Evolutionary conservation across 1,284 basidiomycete species (phyloP), one percentile per base, ranked within the genome.

Genomic region (Stereum hirsutum): DNA sequence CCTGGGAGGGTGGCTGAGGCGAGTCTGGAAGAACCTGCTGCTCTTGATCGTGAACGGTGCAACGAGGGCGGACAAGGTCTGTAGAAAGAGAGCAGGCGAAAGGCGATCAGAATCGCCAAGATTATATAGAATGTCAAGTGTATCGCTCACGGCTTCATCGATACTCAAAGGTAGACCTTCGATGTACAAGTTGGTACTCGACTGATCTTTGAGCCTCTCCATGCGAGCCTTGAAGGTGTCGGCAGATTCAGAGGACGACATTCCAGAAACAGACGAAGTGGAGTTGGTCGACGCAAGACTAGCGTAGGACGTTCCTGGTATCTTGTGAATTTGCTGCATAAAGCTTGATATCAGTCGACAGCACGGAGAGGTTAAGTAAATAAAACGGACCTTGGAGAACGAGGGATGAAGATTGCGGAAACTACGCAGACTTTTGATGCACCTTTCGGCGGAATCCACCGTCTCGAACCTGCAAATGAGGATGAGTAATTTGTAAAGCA

Each of bases 331-430:
- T 72, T 83, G 79, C 80, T 85, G 47, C 35, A 39, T 21, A 26
- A 28, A 10, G 7, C 26, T 5, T n/a, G 21, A 31, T 14, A 17
- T 25, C 11, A 25, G 30, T 12, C 25, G 44, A 27, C 34, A 21
- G 21, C 17, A 41, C 34, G 8, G 21, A 19, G 28, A 25, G n/a
- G 3, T 10, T 28, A 41, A 46, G 20, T 14, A 42, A 15, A 43
- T 12, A 10, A 38, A 37, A 39, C 52, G 20, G 41, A 68, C 74
- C 63, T 75, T 74, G 42, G 75, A 75, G 53, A 84, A 86, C 1
- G 84, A 84, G 1, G 84, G 85, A 55, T 88, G 84, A 35, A 88
- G 62, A 54, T 87, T 83, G 39, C 80, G 69, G 47, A 78, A 80
- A 52, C 74, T 71, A 44, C 80, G 65, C 27, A 88, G 65, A 2